Percentiles rank a stretch among this genome's conserved stretches.
Evolutionary conservation across 2,329 filamentous ascomycete genomes (phyloP).

Genomic region (Microascus cirrosus): DNA sequence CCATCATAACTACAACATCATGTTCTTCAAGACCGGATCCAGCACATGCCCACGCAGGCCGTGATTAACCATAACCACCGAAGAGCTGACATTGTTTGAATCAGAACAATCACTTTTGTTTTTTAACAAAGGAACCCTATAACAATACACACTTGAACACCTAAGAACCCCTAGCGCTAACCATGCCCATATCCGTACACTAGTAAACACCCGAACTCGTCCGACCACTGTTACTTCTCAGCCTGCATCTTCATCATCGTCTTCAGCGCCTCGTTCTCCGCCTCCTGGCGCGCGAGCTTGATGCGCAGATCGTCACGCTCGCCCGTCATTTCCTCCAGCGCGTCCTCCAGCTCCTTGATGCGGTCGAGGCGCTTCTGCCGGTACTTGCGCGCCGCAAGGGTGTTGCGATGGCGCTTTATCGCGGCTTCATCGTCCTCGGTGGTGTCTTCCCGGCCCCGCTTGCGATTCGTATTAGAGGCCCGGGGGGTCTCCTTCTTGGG

Average conservation of each 20-base stretch:
- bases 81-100: slow-evolving; percentile 6
- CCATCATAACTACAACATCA: neutral
- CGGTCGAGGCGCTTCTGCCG: slow-evolving; percentile 60
- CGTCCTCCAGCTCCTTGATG: slow-evolving; percentile 48
- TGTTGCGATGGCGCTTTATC: slow-evolving; percentile 56
- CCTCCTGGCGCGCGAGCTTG: slow-evolving; percentile 51
- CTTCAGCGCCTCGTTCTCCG: slow-evolving; percentile 50
- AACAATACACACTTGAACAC: neutral
- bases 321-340: slow-evolving; percentile 43
- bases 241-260: slow-evolving; percentile 25
- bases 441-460: neutral
- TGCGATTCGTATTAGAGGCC: neutral
- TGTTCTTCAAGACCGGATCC: slow-evolving; percentile 1
- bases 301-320: slow-evolving; percentile 55
- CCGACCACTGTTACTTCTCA: neutral
- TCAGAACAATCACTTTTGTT: neutral
- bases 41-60: neutral
- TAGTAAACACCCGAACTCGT: neutral
- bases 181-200: neutral
- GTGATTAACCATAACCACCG: slow-evolving; percentile 1
- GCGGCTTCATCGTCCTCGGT: slow-evolving; percentile 15
- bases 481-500: slow-evolving; percentile 4
- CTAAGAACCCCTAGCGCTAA: neutral
- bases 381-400: slow-evolving; percentile 60
- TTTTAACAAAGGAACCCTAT: neutral